Evolutionary conservation across 129 eudicot species (phyloP), one percentile per base, ranked within the genome.

Genomic region (Mikania micrantha): DNA sequence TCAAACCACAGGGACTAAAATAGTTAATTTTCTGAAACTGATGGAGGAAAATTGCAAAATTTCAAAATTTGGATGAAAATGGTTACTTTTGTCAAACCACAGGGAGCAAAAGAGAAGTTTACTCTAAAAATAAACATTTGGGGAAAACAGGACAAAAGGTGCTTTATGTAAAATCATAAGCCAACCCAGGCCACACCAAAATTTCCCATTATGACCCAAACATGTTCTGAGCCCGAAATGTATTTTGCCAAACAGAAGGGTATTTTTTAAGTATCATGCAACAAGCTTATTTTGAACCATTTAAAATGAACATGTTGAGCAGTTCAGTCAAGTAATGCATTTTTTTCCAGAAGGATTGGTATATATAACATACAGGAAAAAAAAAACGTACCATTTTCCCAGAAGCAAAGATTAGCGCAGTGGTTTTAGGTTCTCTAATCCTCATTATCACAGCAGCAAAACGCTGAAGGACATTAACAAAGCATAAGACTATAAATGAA

Each of bases 391-490:
- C 96, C 96, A 92, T 92, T 73, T 88, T 88, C 50, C 98, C 95
- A 21, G 98, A 91, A 65, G 98, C 98, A 80, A 91, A 91, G 12
- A 91, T 88, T 6, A 91, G 54, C 0, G 98, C 96, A 2, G 98
- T 92, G 1, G 98, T 92, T 79, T 92, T 88, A 5, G 98, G 98
- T 54, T 91, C 98, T 60, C 95, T 85, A 25, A 92, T 92, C 81
- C 98, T 80, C 98, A 92, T 92, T 32, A 88, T 92, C 54, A 92
- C 96, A 7, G 96, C 98, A 78, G 96, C 96, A 82, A 92, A 92
- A 88, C 98, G 98, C 98, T 92, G 77, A 47, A 79, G 47, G 9
- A 21, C 44, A 74, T 49, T 17, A 25, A 57, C 35, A 40, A 12
- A 73, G 16, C 25, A 42, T 36, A 3, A 20, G 24, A 44, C 45